Base-by-base conservation (phyloP, 73 alveolate species). In the Paramecium biaurelia region DNA sequence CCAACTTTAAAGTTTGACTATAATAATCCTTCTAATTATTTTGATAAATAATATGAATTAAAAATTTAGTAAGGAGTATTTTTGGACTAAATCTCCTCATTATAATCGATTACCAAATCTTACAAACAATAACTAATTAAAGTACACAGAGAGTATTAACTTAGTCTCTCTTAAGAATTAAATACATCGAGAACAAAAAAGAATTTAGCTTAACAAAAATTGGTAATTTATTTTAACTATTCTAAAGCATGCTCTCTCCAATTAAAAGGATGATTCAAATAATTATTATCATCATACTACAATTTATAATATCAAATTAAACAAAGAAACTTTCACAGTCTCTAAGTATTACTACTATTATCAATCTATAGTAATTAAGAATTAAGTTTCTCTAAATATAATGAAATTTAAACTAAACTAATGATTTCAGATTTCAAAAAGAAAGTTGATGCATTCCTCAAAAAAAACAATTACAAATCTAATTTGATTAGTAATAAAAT, bases 81-180 rank as follows among this genome's bases (percentile, higher is more conserved):
- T 63, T 6, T 24, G 84, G 28, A 26, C 12, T 32, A 63, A 63
- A 32, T n/a, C 84, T 4, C 26, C 23, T 32, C 84, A 49, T 30
- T 63, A 63, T 34, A 63, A 32, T 63, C 15, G 84, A 63, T 30
- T 63, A 12, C 84, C 84, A 2, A 63, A 26, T 30, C 41, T 32
- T 6, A 63, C 4, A 2, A 14, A 32, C 45, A 63, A 63, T 26
- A 49, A 20, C 45, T 63, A 30, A 26, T 63, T 63, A 26, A 63
- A 63, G 84, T 63, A 63, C 45, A 32, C 49, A 63, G 84, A 63
- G 84, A 63, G 84, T 63, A 26, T 30, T 63, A 32, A 63, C 45
- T 53, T 63, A 63, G 84, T 32, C 84, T 63, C 84, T 63, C 84
- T 30, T 63, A 63, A 30, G 84, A 63, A 63, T 26, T 63, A 11